These are phyloP conservation scores for Podila horticola DNA, from an alignment of 192 early-diverging fungal species.

Conservation along the genomic window DNA sequence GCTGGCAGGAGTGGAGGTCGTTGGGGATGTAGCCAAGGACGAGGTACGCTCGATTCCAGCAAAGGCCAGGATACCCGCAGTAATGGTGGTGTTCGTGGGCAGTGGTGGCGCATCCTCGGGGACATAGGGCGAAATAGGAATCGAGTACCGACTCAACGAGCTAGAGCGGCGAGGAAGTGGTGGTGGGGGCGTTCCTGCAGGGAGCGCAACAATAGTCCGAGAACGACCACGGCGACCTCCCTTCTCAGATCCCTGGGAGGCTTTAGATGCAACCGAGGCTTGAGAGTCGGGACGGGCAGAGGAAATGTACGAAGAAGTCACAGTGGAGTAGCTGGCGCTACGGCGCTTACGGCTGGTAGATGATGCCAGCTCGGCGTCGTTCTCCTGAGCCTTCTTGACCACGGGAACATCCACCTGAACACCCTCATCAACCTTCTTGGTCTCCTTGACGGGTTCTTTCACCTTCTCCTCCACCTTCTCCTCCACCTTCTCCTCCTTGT, in stretches of 20 bases:
- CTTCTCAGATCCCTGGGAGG: slow-evolving; percentile 44
- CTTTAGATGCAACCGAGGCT: slow-evolving; percentile 22
- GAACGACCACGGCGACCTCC: slow-evolving; percentile 37
- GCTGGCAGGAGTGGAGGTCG: background rate
- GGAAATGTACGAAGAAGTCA: slow-evolving; percentile 38
- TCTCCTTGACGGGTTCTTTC: background rate
- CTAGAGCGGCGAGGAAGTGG: slow-evolving; percentile 39
- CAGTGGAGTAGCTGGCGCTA: slow-evolving; percentile 38
- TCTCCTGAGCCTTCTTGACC: background rate
- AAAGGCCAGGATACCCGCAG: background rate
- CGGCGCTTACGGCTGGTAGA: slow-evolving; percentile 42
- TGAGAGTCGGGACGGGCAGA: slow-evolving; percentile 41
- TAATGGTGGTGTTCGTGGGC: slow-evolving; percentile 8
- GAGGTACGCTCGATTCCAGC: background rate
- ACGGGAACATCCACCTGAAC: background rate
- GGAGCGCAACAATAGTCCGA: slow-evolving; percentile 12
- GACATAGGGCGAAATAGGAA: slow-evolving; percentile 15
- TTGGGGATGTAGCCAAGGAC: background rate
- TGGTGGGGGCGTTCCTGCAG: slow-evolving; percentile 18
- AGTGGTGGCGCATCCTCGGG: slow-evolving; percentile 24
- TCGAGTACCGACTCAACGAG: slow-evolving; percentile 38
- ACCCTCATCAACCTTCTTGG: background rate
- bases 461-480: background rate
- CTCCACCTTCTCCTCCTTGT: background rate
- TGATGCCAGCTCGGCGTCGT: slow-evolving; percentile 10